phyloP scores from a whole-genome alignment of 1,139 yeast species.

The Pichia sp. region DNA sequence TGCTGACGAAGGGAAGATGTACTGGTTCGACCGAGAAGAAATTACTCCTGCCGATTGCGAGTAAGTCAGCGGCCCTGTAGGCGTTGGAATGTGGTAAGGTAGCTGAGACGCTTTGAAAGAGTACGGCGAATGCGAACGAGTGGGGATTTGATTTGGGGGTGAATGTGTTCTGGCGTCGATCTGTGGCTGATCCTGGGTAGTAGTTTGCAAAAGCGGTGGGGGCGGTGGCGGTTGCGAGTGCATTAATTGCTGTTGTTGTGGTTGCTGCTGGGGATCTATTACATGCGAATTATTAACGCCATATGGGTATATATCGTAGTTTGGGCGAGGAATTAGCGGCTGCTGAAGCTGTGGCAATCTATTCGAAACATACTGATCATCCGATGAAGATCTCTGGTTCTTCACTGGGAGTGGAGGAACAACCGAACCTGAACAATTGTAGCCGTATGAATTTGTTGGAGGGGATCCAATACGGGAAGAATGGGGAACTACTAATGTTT shows the following conservation, averaged over 20 bases:
- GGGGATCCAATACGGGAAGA: neutral
- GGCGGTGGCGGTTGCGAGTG: neutral
- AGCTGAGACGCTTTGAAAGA: neutral
- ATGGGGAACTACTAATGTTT: neutral
- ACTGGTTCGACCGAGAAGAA: neutral
- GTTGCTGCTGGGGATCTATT: neutral
- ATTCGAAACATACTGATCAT: neutral
- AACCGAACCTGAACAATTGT: neutral
- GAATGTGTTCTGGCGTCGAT: neutral
- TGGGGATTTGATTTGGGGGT: neutral
- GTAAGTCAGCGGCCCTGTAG: neutral
- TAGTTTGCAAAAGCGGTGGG: neutral
- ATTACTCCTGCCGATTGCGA: neutral
- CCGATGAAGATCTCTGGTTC: neutral
- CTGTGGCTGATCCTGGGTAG: neutral
- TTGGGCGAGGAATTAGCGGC: neutral
- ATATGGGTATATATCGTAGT: neutral
- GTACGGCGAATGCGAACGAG: slow-evolving; percentile 3
- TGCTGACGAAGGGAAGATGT: neutral
- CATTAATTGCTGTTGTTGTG: neutral
- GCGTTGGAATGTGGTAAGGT: neutral
- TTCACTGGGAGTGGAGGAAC: neutral
- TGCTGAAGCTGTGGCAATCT: neutral
- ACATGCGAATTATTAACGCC: neutral
- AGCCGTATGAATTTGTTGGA: neutral